Conservation (phyloP, 257 asterid species). For the Cordia subcordata region DNA sequence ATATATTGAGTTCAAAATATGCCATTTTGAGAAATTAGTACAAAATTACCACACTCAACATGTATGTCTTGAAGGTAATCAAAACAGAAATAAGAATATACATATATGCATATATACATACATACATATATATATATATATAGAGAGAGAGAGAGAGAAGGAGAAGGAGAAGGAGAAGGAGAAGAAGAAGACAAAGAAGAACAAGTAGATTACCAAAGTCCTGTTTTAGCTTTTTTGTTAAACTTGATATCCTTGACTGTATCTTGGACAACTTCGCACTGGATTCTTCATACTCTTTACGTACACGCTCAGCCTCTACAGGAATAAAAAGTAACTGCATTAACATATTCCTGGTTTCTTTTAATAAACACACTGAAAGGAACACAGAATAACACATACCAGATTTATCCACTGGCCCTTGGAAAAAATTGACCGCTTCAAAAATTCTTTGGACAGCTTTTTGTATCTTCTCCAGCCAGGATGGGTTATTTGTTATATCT, state of each 20-base stretch:
- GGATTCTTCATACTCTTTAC: conserved; percentile 83
- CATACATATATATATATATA: too few species aligned
- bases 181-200: not conserved
- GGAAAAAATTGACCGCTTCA: conserved; percentile 71
- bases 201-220: conserved; percentile 62
- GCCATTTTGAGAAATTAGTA: conserved; percentile 7
- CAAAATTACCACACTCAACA: not conserved
- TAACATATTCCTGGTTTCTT: conserved; percentile 17
- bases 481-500: conserved; percentile 55
- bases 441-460: conserved; percentile 55
- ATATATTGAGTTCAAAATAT: conserved; percentile 25
- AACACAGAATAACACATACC: conserved; percentile 43
- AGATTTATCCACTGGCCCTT: conserved; percentile 76
- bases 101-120: too few species aligned
- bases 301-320: conserved; percentile 76
- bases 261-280: conserved; percentile 77
- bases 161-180: too few species aligned
- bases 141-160: too few species aligned
- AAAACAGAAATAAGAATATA: conserved; percentile 1
- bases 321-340: conserved; percentile 24
- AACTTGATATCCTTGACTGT: conserved; percentile 84
- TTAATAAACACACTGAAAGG: conserved; percentile 10
- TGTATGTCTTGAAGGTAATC: not conserved
- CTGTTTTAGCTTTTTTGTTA: conserved; percentile 72
- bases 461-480: conserved; percentile 93